Conservation (phyloP, 805 yeast genomes). For the Lachancea waltii region DNA sequence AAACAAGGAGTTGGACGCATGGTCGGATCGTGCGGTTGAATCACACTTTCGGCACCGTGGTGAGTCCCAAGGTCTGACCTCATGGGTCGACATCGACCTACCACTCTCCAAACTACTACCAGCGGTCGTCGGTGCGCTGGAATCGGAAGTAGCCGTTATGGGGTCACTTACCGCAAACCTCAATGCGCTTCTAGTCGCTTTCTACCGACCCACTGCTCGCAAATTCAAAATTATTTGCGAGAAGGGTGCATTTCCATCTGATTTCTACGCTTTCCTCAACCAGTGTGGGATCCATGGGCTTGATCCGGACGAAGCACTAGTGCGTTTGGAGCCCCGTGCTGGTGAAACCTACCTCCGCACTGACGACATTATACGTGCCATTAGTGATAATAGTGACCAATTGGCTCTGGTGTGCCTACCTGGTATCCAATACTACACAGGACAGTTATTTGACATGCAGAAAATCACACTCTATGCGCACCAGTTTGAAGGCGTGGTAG, state of each 20-base stretch:
- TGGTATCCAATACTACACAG: constrained; percentile 89
- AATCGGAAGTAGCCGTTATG: constrained; percentile 80
- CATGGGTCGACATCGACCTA: constrained; percentile 82
- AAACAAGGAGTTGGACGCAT: constrained; percentile 65
- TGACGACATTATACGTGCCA: constrained; percentile 50
- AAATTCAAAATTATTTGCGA: constrained; percentile 75
- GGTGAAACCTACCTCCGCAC: constrained; percentile 55
- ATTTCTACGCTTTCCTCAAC: constrained; percentile 76
- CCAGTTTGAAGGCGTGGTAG: constrained; percentile 40
- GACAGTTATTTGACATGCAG: constrained; percentile 74
- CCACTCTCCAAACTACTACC: constrained; percentile 67
- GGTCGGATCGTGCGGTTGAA: constrained; percentile 78
- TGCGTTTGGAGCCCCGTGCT: constrained; percentile 56
- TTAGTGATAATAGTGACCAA: constrained; percentile 51
- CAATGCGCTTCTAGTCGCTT: constrained; percentile 65
- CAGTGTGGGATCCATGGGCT: constrained; percentile 58
- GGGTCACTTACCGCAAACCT: constrained; percentile 79
- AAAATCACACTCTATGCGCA: constrained; percentile 64
- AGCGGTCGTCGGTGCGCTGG: constrained; percentile 67
- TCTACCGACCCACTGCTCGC: constrained; percentile 54
- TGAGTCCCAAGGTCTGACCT: constrained; percentile 40
- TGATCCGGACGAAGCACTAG: constrained; percentile 47
- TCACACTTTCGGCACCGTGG: constrained; percentile 73
- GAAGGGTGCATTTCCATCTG: constrained; percentile 86
- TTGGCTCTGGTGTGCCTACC: constrained; percentile 74